phyloP scores from a whole-genome alignment of 2,329 filamentous ascomycete species.

The Pleomassaria siparia region DNA sequence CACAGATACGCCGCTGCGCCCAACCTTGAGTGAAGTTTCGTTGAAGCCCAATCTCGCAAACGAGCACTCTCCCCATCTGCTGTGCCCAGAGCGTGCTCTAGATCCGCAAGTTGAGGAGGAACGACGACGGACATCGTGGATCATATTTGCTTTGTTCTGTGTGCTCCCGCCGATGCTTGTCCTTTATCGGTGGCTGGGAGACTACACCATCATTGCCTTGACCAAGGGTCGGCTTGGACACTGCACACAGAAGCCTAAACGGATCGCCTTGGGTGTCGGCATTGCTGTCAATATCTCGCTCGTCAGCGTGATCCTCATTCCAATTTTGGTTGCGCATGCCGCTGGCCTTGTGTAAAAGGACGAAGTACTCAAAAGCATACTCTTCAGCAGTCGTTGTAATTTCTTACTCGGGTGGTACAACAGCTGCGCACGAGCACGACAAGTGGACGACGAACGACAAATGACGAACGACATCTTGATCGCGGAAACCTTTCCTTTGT shows the following conservation, averaged over 20 bases:
- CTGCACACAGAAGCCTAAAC: slow-evolving; percentile 34
- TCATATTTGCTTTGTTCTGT: slow-evolving; percentile 36
- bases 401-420: neutral
- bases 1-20: slow-evolving; percentile 28
- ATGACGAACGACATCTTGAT: neutral
- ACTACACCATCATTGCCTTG: slow-evolving; percentile 30
- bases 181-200: slow-evolving; percentile 38
- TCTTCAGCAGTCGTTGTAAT: neutral
- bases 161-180: slow-evolving; percentile 40
- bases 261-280: slow-evolving; percentile 32
- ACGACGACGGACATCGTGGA: slow-evolving; percentile 34
- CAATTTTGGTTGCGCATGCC: slow-evolving; percentile 17
- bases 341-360: slow-evolving; percentile 3
- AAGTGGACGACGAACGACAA: neutral
- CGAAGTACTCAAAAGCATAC: neutral
- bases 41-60: slow-evolving; percentile 12
- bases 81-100: slow-evolving; percentile 28
- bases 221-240: slow-evolving; percentile 34
- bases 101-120: slow-evolving; percentile 28
- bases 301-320: slow-evolving; percentile 24
- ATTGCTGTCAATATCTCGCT: slow-evolving; percentile 30
- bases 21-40: neutral
- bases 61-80: slow-evolving; percentile 31
- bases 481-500: neutral
- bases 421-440: neutral